Base-by-base conservation (phyloP, 345 rosid species). In the Rhodomyrtus tomentosa region DNA sequence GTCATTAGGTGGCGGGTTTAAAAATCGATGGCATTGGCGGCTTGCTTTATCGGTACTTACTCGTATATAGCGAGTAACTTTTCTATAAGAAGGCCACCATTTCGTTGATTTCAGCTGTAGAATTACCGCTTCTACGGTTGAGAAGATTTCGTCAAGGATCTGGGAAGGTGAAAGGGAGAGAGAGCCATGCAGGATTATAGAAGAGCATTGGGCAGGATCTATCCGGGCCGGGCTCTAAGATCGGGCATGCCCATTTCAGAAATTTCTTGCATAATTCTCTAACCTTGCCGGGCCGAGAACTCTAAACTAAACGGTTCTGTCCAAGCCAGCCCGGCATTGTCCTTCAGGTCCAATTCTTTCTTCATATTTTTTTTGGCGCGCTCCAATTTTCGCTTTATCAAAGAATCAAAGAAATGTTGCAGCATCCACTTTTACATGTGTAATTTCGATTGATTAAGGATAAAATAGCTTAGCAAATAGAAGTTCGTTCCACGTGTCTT, bases 401-500 rank as follows among this genome's bases (percentile, higher is more conserved):
- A 68, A 68, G 79, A 68, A 68, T 68, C 45, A 68, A 36, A 68
- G 45, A 36, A 68, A 68, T 68, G 79, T 68, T 36, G 25, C 79
- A 40, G 79, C 79, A 21, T 68, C 45, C 79, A 68, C 36, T 68
- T 68, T 68, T 68, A 68, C 79, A 68, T 20, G 79, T 18, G 45
- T 18, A 21, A 40, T 68, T 36, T 80, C 38, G 24, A 18, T 52
- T 5, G 36, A n/a, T 79, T 58, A 62, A n/a, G 84, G 96, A 84
- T 95, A 93, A 56, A 98, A 95, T 10, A 96, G 90, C 91, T 95
- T 93, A 68, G 99, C 92, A 87, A 92, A 98, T 50, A 95, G 89
- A 81, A 97, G 96, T 88, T 97, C 98, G 80, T 97, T 97, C 99
- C 98, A 97, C 55, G 96, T 95, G 90, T 97, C 98, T 85, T 97